Evolutionary conservation across 1,139 yeast species (phyloP).

Genomic region (Yamadazyma songkhlaensis): DNA sequence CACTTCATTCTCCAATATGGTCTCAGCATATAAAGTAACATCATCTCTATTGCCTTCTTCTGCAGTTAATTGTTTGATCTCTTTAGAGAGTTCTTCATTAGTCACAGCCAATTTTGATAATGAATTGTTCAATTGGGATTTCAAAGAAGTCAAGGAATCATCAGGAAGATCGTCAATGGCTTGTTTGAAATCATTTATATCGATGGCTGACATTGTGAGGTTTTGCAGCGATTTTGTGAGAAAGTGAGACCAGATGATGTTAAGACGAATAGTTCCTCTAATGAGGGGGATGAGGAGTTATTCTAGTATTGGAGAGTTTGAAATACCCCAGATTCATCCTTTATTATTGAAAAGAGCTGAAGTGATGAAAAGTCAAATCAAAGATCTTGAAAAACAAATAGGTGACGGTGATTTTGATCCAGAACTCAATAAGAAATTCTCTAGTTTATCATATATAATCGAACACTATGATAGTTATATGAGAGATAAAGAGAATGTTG

Average conservation of each 20-base stretch:
- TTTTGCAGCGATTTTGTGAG: no score
- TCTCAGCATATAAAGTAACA: slow-evolving; percentile 23
- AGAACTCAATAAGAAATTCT: slow-evolving; percentile 53
- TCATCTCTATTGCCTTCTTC: slow-evolving; percentile 18
- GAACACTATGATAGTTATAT: slow-evolving; percentile 51
- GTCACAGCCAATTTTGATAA: slow-evolving; percentile 31
- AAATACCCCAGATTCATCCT: slow-evolving; percentile 47
- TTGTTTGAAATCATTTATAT: slow-evolving; percentile 22
- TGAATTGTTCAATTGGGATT: slow-evolving; percentile 24
- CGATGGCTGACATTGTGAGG: slow-evolving; percentile 15
- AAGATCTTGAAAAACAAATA: slow-evolving; percentile 45
- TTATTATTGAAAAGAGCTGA: slow-evolving; percentile 62
- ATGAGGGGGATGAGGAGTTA: slow-evolving; percentile 5
- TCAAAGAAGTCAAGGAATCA: slow-evolving; percentile 24
- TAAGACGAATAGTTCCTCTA: neutral
- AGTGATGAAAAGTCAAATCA: slow-evolving; percentile 48
- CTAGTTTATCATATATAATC: slow-evolving; percentile 53
- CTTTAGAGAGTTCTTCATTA: slow-evolving; percentile 26
- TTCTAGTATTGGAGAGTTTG: slow-evolving; percentile 1
- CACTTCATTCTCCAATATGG: slow-evolving; percentile 32
- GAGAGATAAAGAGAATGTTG: slow-evolving; percentile 29
- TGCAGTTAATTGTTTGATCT: slow-evolving; percentile 19
- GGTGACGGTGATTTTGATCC: slow-evolving; percentile 50
- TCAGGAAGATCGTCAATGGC: slow-evolving; percentile 37
- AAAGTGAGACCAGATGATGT: no score